A percentile compares a stretch with the other conserved stretches of the same genome.
These are phyloP conservation scores for Magnolia sinica DNA, from an alignment of 164 flowering plant genomes.

Conservation along the genomic window DNA sequence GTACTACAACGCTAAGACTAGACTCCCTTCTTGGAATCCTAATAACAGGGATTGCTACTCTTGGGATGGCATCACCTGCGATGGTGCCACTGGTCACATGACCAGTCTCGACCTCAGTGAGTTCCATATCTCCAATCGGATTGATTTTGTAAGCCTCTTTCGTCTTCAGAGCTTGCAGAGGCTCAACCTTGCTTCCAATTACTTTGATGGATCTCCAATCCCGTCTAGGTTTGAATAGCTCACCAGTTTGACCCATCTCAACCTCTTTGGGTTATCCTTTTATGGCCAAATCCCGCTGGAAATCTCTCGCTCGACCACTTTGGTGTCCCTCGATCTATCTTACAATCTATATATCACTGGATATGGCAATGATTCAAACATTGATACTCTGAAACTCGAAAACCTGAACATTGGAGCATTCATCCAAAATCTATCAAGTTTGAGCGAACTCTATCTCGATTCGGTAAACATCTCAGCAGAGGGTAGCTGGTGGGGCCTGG, in stretches of 20 bases:
- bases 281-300: no score
- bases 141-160: background rate
- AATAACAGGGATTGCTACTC: conserved; percentile 24
- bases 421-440: no score
- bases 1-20: conserved; percentile 4
- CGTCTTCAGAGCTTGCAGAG: conserved; percentile 18
- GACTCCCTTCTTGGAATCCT: conserved; percentile 23
- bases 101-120: conserved; percentile 29
- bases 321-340: no score
- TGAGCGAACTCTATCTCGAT: background rate
- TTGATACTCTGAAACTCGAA: no score
- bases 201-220: background rate
- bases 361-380: no score
- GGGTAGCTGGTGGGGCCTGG: background rate
- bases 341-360: no score
- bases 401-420: no score
- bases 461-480: background rate
- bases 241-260: no score
- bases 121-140: conserved; percentile 18
- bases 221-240: background rate
- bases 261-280: no score
- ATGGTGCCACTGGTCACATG: conserved; percentile 25
- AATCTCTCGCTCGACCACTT: no score
- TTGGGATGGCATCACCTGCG: conserved; percentile 41
- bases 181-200: conserved; percentile 33